These are phyloP conservation scores for Penicillium aurantiogriseum DNA, from an alignment of 2,329 filamentous ascomycete species.

Conservation along the genomic window DNA sequence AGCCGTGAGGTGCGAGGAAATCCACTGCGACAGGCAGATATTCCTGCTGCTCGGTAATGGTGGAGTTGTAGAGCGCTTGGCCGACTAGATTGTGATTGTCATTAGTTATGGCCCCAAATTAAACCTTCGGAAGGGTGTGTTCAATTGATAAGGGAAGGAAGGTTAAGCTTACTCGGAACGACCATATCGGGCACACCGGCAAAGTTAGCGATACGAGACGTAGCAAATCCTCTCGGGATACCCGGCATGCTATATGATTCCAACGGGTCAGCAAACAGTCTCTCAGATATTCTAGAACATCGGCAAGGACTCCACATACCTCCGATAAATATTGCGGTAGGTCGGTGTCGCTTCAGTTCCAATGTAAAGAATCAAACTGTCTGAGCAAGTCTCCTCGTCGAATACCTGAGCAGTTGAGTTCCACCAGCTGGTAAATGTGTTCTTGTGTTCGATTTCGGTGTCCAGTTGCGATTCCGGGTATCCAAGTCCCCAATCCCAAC, in stretches of 20 bases:
- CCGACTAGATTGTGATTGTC: constrained; percentile 24
- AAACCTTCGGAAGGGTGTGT: background rate
- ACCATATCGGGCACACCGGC: background rate
- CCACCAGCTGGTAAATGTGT: background rate
- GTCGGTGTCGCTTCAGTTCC: background rate
- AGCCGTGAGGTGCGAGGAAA: constrained; percentile 59
- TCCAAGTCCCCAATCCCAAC: background rate
- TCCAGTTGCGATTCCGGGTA: background rate
- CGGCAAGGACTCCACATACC: background rate
- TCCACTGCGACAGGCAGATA: constrained; percentile 58
- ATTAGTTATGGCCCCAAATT: background rate
- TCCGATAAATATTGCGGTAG: background rate
- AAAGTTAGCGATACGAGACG: background rate
- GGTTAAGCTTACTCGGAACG: background rate
- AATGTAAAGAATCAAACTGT: background rate
- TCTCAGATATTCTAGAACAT: no score
- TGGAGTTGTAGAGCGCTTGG: constrained; percentile 32
- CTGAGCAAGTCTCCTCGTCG: background rate
- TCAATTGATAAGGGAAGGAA: background rate
- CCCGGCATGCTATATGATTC: background rate
- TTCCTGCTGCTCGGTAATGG: constrained; percentile 47
- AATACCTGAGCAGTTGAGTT: background rate
- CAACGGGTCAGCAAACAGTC: background rate
- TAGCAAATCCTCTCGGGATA: background rate
- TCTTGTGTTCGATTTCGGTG: background rate